These are phyloP conservation scores for Entonaema liquescens DNA, from an alignment of 495 filamentous ascomycete species.

Conservation along the genomic window DNA sequence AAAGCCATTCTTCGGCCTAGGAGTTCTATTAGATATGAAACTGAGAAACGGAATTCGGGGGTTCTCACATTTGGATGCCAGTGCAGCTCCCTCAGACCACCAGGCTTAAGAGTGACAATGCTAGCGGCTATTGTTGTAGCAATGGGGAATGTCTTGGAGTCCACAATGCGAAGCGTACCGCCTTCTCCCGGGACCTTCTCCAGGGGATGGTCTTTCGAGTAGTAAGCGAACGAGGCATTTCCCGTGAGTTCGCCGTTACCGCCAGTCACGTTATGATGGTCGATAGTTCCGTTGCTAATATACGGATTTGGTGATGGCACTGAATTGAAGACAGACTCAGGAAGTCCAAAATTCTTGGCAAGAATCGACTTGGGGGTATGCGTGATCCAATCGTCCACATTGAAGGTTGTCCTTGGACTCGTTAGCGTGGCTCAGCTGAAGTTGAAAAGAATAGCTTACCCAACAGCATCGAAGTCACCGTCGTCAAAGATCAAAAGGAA, in stretches of 20 bases:
- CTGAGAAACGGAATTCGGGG: background rate
- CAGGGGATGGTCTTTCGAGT: slow-evolving; percentile 58
- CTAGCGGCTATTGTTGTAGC: slow-evolving; percentile 68
- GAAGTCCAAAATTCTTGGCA: slow-evolving; percentile 71
- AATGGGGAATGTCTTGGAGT: slow-evolving; percentile 69
- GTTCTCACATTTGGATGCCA: slow-evolving; percentile 75
- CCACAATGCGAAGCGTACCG: slow-evolving; percentile 66
- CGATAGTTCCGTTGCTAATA: slow-evolving; percentile 64
- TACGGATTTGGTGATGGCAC: slow-evolving; percentile 67
- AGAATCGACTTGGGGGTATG: slow-evolving; percentile 69
- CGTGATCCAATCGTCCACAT: slow-evolving; percentile 70
- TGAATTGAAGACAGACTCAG: slow-evolving; percentile 63
- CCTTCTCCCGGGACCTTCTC: slow-evolving; percentile 66
- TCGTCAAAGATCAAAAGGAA: slow-evolving; percentile 74
- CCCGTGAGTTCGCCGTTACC: slow-evolving; percentile 59
- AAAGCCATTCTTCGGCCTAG: slow-evolving; percentile 71
- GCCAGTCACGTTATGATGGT: slow-evolving; percentile 57
- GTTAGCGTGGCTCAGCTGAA: slow-evolving; percentile 1
- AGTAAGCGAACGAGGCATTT: slow-evolving; percentile 66
- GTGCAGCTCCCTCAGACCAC: slow-evolving; percentile 69
- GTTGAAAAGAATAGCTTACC: slow-evolving; percentile 36
- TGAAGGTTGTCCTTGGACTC: slow-evolving; percentile 63
- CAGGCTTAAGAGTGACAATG: slow-evolving; percentile 67
- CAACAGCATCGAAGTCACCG: slow-evolving; percentile 59
- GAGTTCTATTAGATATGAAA: slow-evolving; percentile 23